Evolutionary conservation across 768 basidiomycete genomes (phyloP), one percentile per base, ranked within the genome.

Genomic region (Kwoniella sp.): DNA sequence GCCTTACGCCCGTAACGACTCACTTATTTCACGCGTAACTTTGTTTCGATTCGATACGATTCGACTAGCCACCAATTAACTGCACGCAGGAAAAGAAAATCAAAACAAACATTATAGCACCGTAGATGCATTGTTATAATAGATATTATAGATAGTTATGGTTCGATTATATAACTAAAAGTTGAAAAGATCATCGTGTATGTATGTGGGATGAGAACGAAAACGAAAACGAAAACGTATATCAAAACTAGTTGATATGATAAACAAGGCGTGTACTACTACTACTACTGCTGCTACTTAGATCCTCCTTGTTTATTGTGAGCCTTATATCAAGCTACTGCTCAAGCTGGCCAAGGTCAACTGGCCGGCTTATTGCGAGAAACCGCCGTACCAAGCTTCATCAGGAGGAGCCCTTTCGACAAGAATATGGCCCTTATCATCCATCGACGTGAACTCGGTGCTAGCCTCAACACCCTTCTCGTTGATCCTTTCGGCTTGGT

Each of bases 331-430:
- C 40, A 44, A 19, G 40, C 40, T 19, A n/a, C n/a, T n/a, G n/a
- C n/a, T n/a, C n/a, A n/a, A n/a, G n/a, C n/a, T n/a, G n/a, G n/a
- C 33, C 13, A 33, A 33, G 33, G 33, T 13, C 5, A 33, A 33
- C 7, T 13, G 13, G 33, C 10, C 48, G n/a, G 15, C 27, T 53
- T 63, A 58, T n/a, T 46, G 5, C 44, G 67, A 64, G 56, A 59
- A 68, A 47, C 76, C 76, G 29, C 75, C 75, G 51, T 72, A 77
- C 77, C 76, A 80, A 24, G 77, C 73, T 64, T 80, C 77, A 64
- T 80, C 80, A 17, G 80, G 80, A 17, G 80, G 72, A 15, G 58
- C 48, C 15, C 79, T 30, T 56, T 76, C 69, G 22, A 80, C 76
- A 9, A 37, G 29, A 13, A 78, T 19, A 44, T 74, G 68, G 9